Conservation (phyloP, 306 rosid species). For the Sicyos edulis region DNA sequence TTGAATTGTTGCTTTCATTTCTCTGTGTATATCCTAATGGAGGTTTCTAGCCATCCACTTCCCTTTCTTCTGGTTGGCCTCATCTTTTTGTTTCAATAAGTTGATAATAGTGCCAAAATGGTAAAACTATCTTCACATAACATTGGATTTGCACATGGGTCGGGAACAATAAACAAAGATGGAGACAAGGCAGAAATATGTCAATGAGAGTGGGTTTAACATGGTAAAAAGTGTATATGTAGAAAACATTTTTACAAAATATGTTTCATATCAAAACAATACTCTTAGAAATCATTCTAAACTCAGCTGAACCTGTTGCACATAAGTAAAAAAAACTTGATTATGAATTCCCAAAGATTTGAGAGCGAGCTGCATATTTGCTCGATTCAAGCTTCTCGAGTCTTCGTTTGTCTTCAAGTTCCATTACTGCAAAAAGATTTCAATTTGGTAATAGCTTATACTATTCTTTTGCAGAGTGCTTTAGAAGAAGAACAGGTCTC, state of each 20-base stretch:
- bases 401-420: not conserved
- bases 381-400: not conserved
- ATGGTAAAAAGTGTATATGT: not conserved
- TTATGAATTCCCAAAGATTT: not conserved
- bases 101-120: slow-evolving; percentile 14
- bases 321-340: not conserved
- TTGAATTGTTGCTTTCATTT: slow-evolving; percentile 14
- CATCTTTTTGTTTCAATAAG: slow-evolving; percentile 13
- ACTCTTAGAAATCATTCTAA: not conserved
- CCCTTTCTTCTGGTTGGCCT: slow-evolving; percentile 1
- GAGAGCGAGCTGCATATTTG: not conserved
- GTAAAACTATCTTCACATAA: slow-evolving; percentile 10
- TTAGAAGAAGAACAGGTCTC: slow-evolving; percentile 25
- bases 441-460: slow-evolving; percentile 1
- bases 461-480: slow-evolving; percentile 22
- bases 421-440: not conserved
- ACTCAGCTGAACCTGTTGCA: not conserved
- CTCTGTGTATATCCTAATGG: not conserved
- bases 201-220: not conserved
- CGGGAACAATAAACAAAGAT: not conserved
- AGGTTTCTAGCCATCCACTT: slow-evolving; percentile 3
- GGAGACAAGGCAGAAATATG: not conserved
- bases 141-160: slow-evolving; percentile 20
- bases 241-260: not conserved
- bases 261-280: not conserved